phyloP scores from a whole-genome alignment of 306 rosid genomes.

The Notholithocarpus densiflorus region DNA sequence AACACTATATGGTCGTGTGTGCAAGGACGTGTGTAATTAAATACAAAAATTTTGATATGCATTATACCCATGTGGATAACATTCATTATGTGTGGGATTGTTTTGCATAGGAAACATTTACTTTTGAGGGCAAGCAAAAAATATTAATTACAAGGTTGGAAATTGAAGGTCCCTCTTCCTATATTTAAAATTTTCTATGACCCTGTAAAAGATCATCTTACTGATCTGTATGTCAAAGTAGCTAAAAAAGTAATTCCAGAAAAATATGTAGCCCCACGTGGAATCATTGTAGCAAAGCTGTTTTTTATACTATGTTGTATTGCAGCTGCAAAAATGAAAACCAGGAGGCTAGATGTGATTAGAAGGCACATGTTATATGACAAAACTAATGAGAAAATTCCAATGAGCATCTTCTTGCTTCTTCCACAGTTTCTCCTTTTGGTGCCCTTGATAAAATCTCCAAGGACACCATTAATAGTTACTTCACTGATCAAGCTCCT shows the following conservation, averaged over 20 bases:
- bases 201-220: neutral
- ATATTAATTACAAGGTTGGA: conserved; percentile 27
- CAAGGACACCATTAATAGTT: neutral
- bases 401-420: conserved; percentile 39
- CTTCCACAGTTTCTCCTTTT: conserved; percentile 29
- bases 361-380: conserved; percentile 23
- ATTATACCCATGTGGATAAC: conserved; percentile 17
- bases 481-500: conserved; percentile 1
- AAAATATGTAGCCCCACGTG: neutral
- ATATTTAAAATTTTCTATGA: conserved; percentile 12
- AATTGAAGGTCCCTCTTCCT: conserved; percentile 17
- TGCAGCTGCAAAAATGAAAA: conserved; percentile 34
- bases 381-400: conserved; percentile 17
- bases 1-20: no score
- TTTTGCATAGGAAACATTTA: conserved; percentile 31
- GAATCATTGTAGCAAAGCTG: conserved; percentile 12
- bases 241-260: neutral
- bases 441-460: conserved; percentile 19
- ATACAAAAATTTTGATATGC: conserved; percentile 1
- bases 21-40: no score
- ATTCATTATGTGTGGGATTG: conserved; percentile 15
- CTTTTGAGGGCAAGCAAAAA: conserved; percentile 33
- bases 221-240: neutral
- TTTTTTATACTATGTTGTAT: conserved; percentile 29
- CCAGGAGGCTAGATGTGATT: conserved; percentile 19